phyloP scores from a whole-genome alignment of 257 asterid species.

The Fraxinus pennsylvanica region DNA sequence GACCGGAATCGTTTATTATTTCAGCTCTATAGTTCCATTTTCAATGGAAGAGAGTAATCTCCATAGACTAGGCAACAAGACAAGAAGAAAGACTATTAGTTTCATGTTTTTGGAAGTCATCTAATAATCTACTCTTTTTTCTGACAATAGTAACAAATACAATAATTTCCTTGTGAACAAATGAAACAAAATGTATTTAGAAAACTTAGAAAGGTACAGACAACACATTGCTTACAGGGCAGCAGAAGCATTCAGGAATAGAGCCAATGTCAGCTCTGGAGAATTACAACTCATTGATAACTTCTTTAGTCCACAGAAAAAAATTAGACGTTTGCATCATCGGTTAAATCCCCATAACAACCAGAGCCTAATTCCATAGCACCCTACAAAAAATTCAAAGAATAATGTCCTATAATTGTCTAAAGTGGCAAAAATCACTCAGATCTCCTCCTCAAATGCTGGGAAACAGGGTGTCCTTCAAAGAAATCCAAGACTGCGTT shows the following conservation, averaged over 20 bases:
- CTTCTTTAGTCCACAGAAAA: neutral
- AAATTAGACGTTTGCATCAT: neutral
- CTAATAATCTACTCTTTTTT: neutral
- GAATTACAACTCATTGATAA: neutral
- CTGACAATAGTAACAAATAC: conserved; percentile 40
- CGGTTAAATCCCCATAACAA: neutral
- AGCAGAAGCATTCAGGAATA: conserved; percentile 53
- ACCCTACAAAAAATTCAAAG: neutral
- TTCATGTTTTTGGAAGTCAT: conserved; percentile 21
- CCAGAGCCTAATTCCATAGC: neutral
- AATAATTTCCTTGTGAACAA: conserved; percentile 56
- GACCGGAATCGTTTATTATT: no score
- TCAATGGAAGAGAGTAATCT: no score
- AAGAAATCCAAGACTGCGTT: no score
- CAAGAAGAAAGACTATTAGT: neutral
- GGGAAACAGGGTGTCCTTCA: no score
- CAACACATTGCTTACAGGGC: conserved; percentile 65
- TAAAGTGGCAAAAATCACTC: conserved; percentile 1
- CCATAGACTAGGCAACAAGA: no score
- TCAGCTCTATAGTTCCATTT: no score
- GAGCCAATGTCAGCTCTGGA: conserved; percentile 44
- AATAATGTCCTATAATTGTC: neutral
- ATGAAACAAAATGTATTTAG: conserved; percentile 47
- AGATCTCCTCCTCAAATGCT: conserved; percentile 18
- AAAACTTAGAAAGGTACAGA: conserved; percentile 35